Base-by-base conservation (phyloP, 176 grass and related monocot species). In the Musa schizocarpa region DNA sequence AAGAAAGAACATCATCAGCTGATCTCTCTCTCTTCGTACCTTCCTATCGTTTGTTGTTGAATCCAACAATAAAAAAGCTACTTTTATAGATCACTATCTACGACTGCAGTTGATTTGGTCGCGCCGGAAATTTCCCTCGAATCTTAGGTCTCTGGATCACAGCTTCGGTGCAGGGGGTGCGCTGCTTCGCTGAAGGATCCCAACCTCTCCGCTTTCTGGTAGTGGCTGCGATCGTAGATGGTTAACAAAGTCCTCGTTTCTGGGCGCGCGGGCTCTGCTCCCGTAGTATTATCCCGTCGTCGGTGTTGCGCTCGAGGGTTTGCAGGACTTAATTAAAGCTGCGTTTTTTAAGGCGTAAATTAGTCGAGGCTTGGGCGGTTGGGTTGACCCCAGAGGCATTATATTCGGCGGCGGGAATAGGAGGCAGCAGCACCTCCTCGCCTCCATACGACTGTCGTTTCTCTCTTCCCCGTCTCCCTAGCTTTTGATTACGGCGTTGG, bases 331-430 rank as follows among this genome's bases (percentile, higher is more conserved):
- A 71, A 71, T 51, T 43, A 71, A 71, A 71, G 19, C 7, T 20
- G 5, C 43, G 48, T 50, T 51, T 12, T 71, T 71, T 71, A 52
- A 52, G 2, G 48, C 48, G 13, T 51, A 51, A 70, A 70, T 7
- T 52, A 71, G n/a, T 20, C 6, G 52, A 3, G 17, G 27, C 49
- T 52, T 22, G 43, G 68, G n/a, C 68, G 17, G 43, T 21, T 51
- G n/a, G 16, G 68, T 51, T 71, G 68, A 52, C 43, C 17, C 48
- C 8, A 22, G 50, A 51, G 68, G 68, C 68, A 71, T 71, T 71
- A 71, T 51, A 71, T 71, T 71, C 23, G 48, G 34, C 19, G 68
- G 34, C 17, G n/a, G 52, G 68, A n/a, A 17, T 0, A 16, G 34
- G 48, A 14, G 4, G 29, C 68, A 51, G 34, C 68, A 26, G 24